Conservation (phyloP, 75 land plant genomes). For the Isoetes taiwanensis region DNA sequence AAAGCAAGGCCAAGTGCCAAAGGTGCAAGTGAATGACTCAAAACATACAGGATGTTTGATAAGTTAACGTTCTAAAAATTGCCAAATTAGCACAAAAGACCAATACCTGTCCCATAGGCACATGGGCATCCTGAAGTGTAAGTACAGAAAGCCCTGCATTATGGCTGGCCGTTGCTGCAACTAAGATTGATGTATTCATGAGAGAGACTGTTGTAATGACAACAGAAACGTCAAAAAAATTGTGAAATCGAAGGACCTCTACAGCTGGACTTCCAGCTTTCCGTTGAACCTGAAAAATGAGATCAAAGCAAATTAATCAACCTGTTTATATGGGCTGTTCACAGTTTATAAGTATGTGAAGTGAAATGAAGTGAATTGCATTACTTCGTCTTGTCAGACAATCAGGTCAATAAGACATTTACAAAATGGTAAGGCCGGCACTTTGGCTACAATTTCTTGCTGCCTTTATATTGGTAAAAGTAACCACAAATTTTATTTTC, state of each 20-base stretch:
- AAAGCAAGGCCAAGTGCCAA: slow-evolving; percentile 42
- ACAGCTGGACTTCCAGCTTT: not conserved
- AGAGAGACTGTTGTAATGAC: slow-evolving; percentile 47
- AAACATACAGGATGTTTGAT: slow-evolving; percentile 28
- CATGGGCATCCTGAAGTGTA: slow-evolving; percentile 69
- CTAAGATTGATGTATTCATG: slow-evolving; percentile 52
- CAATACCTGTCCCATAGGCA: slow-evolving; percentile 66
- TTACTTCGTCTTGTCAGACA: too few relatives aligned
- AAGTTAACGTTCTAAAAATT: not conserved
- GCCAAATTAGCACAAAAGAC: not conserved
- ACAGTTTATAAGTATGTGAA: too few relatives aligned
- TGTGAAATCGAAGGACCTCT: slow-evolving; percentile 32
- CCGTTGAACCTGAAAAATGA: too few relatives aligned
- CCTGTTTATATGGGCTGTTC: too few relatives aligned
- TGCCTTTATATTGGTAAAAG: too few relatives aligned
- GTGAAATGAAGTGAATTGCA: too few relatives aligned
- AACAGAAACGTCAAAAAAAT: slow-evolving; percentile 43
- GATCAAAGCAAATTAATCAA: too few relatives aligned
- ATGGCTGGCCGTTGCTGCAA: slow-evolving; percentile 57
- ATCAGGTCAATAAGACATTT: too few relatives aligned
- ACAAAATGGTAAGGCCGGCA: too few relatives aligned
- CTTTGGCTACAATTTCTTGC: too few relatives aligned
- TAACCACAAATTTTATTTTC: too few relatives aligned
- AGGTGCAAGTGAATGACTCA: slow-evolving; percentile 43
- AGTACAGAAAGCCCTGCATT: slow-evolving; percentile 48